Percentiles rank a stretch among this genome's conserved stretches.
Evolutionary conservation across 1,284 basidiomycete species (phyloP).

Genomic region (Lignosus rhinocerotis): DNA sequence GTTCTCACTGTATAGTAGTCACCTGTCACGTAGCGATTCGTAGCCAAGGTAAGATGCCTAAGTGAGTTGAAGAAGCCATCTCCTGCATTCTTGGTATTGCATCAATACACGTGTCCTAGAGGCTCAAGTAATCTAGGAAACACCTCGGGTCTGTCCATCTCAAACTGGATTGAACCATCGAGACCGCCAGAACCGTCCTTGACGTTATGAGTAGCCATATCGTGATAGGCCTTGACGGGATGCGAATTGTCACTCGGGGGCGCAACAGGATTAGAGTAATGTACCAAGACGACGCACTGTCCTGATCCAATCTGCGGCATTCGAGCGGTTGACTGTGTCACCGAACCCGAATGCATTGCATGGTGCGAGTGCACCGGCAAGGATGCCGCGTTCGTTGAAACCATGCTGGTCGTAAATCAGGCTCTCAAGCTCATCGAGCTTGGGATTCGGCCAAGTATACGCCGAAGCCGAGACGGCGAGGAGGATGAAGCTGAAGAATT

Average conservation of each 20-base stretch:
- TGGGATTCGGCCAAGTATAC: constrained; percentile 14
- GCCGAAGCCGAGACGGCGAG: neutral
- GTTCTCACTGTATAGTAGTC: neutral
- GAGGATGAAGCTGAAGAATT: neutral
- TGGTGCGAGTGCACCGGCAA: neutral
- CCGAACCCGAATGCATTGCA: constrained; percentile 4
- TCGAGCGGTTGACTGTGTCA: constrained; percentile 4
- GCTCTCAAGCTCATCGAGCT: constrained; percentile 15
- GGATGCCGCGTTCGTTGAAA: constrained; percentile 4
- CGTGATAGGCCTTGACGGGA: constrained; percentile 24
- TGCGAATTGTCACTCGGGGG: no score
- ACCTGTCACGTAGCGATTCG: constrained; percentile 10
- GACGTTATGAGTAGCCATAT: constrained; percentile 31
- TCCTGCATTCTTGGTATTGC: constrained; percentile 21
- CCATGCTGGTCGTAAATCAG: constrained; percentile 6
- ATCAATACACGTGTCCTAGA: neutral
- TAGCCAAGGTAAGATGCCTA: constrained; percentile 10
- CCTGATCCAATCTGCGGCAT: constrained; percentile 11
- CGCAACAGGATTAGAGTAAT: no score
- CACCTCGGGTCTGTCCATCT: constrained; percentile 27
- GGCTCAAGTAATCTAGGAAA: neutral
- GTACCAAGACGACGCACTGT: neutral
- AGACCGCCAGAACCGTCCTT: constrained; percentile 29
- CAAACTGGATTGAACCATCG: constrained; percentile 31
- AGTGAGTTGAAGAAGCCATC: constrained; percentile 29